These are phyloP conservation scores for Coprinellus micaceus DNA, from an alignment of 768 basidiomycete genomes.

Conservation along the genomic window DNA sequence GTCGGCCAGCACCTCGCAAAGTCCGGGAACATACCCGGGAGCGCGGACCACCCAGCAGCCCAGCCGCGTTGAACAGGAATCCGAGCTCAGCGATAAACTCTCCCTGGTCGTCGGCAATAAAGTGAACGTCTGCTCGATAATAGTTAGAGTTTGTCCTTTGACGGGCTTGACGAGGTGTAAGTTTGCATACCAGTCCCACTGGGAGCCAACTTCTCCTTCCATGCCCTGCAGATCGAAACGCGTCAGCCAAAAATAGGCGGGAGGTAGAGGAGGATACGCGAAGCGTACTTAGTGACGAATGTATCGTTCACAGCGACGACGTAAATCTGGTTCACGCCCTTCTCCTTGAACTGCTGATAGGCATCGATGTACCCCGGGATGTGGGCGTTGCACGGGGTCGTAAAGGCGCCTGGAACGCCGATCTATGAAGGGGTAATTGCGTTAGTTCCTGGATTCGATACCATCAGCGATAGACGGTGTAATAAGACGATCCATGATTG, in stretches of 20 bases:
- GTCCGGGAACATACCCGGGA: conserved; percentile 44
- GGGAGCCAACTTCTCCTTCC: conserved; percentile 61
- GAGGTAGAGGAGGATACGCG: not conserved
- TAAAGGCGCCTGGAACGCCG: conserved; percentile 76
- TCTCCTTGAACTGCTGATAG: conserved; percentile 69
- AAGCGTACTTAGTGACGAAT: conserved; percentile 58
- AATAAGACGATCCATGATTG: too few relatives aligned
- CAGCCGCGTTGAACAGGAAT: conserved; percentile 58
- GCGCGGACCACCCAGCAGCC: conserved; percentile 62
- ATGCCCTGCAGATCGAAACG: conserved; percentile 42
- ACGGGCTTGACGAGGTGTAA: too few relatives aligned
- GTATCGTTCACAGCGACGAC: conserved; percentile 78
- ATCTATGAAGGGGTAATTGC: conserved; percentile 36
- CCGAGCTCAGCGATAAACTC: conserved; percentile 52
- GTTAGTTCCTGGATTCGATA: not conserved
- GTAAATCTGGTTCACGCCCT: conserved; percentile 69
- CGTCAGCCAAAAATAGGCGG: not conserved
- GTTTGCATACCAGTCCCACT: conserved; percentile 46
- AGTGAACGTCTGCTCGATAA: conserved; percentile 42
- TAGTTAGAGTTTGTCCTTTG: conserved; percentile 10
- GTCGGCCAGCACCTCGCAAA: not conserved
- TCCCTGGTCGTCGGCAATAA: conserved; percentile 69
- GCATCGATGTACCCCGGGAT: conserved; percentile 60
- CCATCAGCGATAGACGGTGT: not conserved
- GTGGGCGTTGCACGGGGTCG: conserved; percentile 65